Evolutionary conservation across 108 stramenopile genomes (phyloP).

Genomic region (Pseudonitzschia delicatissima): DNA sequence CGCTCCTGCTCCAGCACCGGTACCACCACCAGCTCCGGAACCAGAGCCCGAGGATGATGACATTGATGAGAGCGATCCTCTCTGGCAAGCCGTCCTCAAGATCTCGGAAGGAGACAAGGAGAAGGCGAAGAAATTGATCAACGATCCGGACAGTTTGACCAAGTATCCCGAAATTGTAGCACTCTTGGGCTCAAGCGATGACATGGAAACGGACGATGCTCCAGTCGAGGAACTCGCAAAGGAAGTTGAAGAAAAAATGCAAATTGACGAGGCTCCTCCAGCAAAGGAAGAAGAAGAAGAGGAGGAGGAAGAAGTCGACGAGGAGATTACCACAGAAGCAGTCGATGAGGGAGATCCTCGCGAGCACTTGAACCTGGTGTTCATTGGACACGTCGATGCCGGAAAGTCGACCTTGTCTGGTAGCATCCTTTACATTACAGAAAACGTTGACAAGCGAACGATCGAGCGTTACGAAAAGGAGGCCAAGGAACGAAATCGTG

Average conservation of each 20-base stretch:
- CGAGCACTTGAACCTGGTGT: constrained; percentile 97
- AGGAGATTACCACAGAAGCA: constrained; percentile 29
- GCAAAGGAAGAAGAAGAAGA: constrained; percentile 16
- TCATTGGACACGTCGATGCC: constrained; percentile 98
- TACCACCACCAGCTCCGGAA: constrained; percentile 31
- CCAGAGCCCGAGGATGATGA: constrained; percentile 32
- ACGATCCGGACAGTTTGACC: constrained; percentile 73
- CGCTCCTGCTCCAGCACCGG: constrained; percentile 37
- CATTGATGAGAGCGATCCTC: constrained; percentile 84
- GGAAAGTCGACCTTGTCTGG: constrained; percentile 98
- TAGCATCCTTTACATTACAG: constrained; percentile 96
- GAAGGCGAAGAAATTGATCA: constrained; percentile 69
- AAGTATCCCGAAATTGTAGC: constrained; percentile 75
- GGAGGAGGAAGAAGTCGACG: constrained; percentile 43
- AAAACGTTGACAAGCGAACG: constrained; percentile 98
- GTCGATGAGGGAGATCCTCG: constrained; percentile 93
- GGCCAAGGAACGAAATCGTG: constrained; percentile 99
- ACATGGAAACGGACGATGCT: constrained; percentile 34
- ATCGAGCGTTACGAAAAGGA: constrained; percentile 98
- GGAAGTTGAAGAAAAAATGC: constrained; percentile 49
- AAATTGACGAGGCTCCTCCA: constrained; percentile 34
- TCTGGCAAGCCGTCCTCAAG: constrained; percentile 82
- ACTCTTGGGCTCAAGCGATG: constrained; percentile 34
- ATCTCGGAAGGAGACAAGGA: constrained; percentile 74
- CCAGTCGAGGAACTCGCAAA: constrained; percentile 31